A percentile compares a stretch with the other conserved stretches of the same genome.
Evolutionary conservation across 2,329 filamentous ascomycete species (phyloP).

Genomic region (Diplocarpon mali): DNA sequence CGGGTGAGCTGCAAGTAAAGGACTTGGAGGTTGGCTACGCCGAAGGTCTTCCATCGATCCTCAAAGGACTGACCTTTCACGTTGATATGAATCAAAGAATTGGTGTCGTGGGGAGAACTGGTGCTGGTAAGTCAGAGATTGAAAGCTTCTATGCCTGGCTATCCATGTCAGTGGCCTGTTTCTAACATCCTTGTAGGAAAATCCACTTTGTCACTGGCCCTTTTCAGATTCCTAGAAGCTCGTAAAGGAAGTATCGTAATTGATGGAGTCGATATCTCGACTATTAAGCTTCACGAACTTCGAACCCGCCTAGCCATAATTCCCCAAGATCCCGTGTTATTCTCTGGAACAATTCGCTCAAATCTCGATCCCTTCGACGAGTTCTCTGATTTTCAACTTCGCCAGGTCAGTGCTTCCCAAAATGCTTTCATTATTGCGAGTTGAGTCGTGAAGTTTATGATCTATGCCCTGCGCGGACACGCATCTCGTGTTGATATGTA

Average conservation of each 20-base stretch:
- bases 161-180: not conserved
- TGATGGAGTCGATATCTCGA: constrained; percentile 25
- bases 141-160: not conserved
- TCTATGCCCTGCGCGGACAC: too few relatives aligned
- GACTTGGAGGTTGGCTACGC: constrained; percentile 62
- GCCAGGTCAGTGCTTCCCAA: constrained; percentile 36
- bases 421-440: too few relatives aligned
- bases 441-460: too few relatives aligned
- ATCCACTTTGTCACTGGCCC: constrained; percentile 17
- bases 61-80: constrained; percentile 55
- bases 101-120: constrained; percentile 23
- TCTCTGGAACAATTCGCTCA: constrained; percentile 38
- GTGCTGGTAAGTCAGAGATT: constrained; percentile 13
- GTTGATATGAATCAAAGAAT: constrained; percentile 47
- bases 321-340: constrained; percentile 62
- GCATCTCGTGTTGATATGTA: too few relatives aligned
- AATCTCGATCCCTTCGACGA: constrained; percentile 15
- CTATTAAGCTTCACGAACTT: constrained; percentile 23
- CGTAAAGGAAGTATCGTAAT: constrained; percentile 31
- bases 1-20: constrained; percentile 58
- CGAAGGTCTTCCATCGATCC: constrained; percentile 53
- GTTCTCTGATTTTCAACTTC: constrained; percentile 46
- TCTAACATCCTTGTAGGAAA: constrained; percentile 20
- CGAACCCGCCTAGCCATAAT: constrained; percentile 25
- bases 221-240: constrained; percentile 17